Base-by-base conservation (phyloP, 176 grass and related monocot genomes). In the Puccinellia tenuiflora region DNA sequence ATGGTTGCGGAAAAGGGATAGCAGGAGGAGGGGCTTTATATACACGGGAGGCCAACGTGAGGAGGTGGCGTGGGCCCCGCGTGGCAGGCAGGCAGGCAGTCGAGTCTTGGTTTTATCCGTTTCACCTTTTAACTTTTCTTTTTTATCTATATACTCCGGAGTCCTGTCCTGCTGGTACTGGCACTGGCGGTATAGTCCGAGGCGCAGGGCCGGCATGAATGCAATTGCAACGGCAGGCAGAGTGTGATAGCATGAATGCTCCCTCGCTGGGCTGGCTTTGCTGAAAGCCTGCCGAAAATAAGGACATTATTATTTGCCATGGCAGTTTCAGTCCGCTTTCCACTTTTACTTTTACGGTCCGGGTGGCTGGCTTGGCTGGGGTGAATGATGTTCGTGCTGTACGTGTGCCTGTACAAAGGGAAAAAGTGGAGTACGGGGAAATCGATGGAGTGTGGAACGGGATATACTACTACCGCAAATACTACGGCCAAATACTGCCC, bases 321-420 rank as follows among this genome's bases (percentile, higher is more conserved):
- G 71, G 45, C 71, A n/a, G 81, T 67, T 88, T 84, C 86, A 20
- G 64, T 39, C 21, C 20, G 68, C 68, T 77, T 86, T 86, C 2
- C 55, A 30, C 33, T 52, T 60, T 53, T 55, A 20, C 42, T 22
- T 50, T 66, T 31, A 13, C 60, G 15, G 57, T 14, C 11, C 5
- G 4, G 25, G 13, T 22, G 11, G 3, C 7, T 28, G 26, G 10
- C 12, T 10, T 17, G 14, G 4, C 21, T 22, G 25, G 59, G 59
- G 59, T 62, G 14, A 62, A 62, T 62, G 59, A 62, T 62, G 59
- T 29, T 45, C 34, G 34, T 37, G 34, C 34, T 37, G 34, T 37
- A 57, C 55, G 55, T 59, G 55, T 9, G 10, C 3, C 6, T 37
- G 9, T 25, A 24, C 54, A 12, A 12, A 57, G 54, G 54, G 9